Evolutionary conservation across 768 basidiomycete genomes (phyloP), one percentile per base, ranked within the genome.

Genomic region (Russula sp.): DNA sequence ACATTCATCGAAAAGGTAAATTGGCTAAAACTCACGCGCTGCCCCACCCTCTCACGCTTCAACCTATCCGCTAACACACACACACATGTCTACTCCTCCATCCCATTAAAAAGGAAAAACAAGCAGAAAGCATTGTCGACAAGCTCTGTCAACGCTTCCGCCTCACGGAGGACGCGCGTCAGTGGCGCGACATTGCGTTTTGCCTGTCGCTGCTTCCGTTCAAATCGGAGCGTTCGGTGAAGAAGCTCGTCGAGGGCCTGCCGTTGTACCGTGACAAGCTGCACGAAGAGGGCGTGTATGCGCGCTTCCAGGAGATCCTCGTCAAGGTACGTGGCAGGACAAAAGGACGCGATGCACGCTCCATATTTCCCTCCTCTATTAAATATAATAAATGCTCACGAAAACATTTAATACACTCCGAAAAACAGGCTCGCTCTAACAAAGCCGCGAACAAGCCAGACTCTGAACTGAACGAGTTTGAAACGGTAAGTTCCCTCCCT

Each of bases 131-230:
- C 69, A 92, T 99, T 64, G 91, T 98, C 57, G 96, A 99, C 69
- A 99, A 98, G 71, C 84, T 99, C 2, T 99, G 97, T 69, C 93
- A 97, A 69, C 85, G 96, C 8, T 98, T 98, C 85, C 82, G 89
- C 25, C 77, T 92, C 4, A 85, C 89, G 0, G 88, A 90, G 45
- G 93, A 95, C 35, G 83, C 91, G 16, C 83, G 96, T 6, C 97
- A 98, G 71, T 99, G 97, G 97, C 84, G 93, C 25, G 96, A 99
- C 69, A 93, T 99, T 61, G 92, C 95, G 1, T 98, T 87, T 75
- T 99, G 96, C 71, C 77, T 99, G 3, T 94, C 96, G 0, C 75
- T 98, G 2, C 80, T 98, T 16, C 96, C 94, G 0, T 99, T 91
- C 88, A 98, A 98, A 72, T 95, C 93, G 1, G 97, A 99, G 67